Evolutionary conservation across 2,329 filamentous ascomycete species (phyloP).

Genomic region (Exophiala viscosa): DNA sequence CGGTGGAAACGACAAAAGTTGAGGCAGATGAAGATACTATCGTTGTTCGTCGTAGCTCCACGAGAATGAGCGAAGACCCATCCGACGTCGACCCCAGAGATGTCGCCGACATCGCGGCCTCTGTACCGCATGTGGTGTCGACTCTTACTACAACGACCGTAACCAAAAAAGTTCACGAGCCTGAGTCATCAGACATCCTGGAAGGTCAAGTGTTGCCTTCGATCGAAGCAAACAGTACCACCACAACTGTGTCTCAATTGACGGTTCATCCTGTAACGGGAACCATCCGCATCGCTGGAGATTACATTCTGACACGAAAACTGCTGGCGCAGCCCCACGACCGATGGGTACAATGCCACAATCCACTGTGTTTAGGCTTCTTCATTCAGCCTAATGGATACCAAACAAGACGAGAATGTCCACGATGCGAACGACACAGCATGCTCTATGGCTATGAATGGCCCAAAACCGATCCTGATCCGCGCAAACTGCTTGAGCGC

Average conservation of each 20-base stretch:
- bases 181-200: neutral
- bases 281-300: conserved; percentile 59
- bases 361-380: conserved; percentile 61
- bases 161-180: conserved; percentile 15
- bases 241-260: conserved; percentile 16
- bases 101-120: neutral
- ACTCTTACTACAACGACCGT: conserved; percentile 24
- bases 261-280: conserved; percentile 31
- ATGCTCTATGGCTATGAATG: conserved; percentile 93
- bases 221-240: conserved; percentile 25
- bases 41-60: neutral
- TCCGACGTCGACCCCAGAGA: conserved; percentile 14
- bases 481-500: conserved; percentile 26
- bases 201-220: conserved; percentile 23
- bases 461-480: conserved; percentile 84
- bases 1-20: conserved; percentile 22
- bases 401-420: conserved; percentile 78
- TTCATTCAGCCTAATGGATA: conserved; percentile 91
- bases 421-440: conserved; percentile 88
- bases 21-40: conserved; percentile 16
- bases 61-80: neutral
- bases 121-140: conserved; percentile 19
- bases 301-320: conserved; percentile 76
- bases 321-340: conserved; percentile 73
- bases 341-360: conserved; percentile 83